Evolutionary conservation across 768 basidiomycete genomes (phyloP), one percentile per base, ranked within the genome.

Genomic region (Termitomyces sp.): DNA sequence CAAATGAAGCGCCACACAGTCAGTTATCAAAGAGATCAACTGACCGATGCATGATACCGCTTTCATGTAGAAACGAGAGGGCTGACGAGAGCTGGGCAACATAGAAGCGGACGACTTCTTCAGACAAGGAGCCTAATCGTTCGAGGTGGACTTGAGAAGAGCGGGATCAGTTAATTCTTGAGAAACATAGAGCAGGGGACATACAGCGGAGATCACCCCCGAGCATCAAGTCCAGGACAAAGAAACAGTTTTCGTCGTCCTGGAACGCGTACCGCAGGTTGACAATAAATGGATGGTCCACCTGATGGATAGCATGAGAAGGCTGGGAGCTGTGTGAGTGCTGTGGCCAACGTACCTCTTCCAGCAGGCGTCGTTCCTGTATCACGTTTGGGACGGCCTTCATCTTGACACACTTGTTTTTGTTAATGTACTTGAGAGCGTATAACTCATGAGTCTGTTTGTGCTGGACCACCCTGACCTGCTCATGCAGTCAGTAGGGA

Each of bases 391-490:
- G 86, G 37, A 98, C 94, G 1, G 95, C 95, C 67, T 94, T 95
- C 94, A 97, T 97, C 79, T 95, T 95, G 60, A 97, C 94, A 63
- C 90, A 97, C 78, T 96, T 95, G 41, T 89, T 70, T 72, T 99
- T 99, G 79, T 98, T 98, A 74, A 99, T 99, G 75, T 99, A 99
- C 72, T 99, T 99, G 71, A 99, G 85, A 5, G 97, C 97, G 66
- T 94, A 98, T 44, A 99, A 80, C 17, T 94, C 89, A 60, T 92
- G 89, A n/a, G 94, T 91, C 71, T 98, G 92, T 69, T 98, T 99
- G 77, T 98, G 97, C 72, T 99, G 96, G 7, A 99, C 97, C 58
- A 99, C 96, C 43, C 97, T 89, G 75, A 99, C 96, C 96, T 98
- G 61, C 41, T 51, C 21, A 48, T 55, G 53, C 32, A 52, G 49